A percentile compares a stretch with the other conserved stretches of the same genome.
These are phyloP conservation scores for Botryotinia calthae DNA, from an alignment of 2,329 filamentous ascomycete species.

Conservation along the genomic window DNA sequence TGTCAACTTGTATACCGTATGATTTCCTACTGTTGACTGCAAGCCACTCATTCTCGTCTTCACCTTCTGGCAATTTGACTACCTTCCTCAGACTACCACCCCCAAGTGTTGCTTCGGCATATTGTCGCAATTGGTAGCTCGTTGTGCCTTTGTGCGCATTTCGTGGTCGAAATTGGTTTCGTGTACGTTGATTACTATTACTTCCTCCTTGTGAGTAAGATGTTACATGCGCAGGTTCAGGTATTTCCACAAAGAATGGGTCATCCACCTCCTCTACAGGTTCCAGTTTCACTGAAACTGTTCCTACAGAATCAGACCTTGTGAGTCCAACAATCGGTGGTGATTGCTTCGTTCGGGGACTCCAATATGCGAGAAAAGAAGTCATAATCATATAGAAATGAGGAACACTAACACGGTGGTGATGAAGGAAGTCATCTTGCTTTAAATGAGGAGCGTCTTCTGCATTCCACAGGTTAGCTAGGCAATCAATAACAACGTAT, in stretches of 20 bases:
- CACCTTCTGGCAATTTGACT: conserved; percentile 93
- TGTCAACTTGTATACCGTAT: not conserved
- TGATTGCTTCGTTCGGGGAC: conserved; percentile 5
- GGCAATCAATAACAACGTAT: conserved; percentile 20
- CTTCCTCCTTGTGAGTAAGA: conserved; percentile 39
- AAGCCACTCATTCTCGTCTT: conserved; percentile 97
- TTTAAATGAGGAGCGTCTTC: conserved; percentile 24
- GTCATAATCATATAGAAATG: conserved; percentile 36
- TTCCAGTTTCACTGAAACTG: conserved; percentile 25
- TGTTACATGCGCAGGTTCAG: conserved; percentile 40
- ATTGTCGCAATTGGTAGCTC: conserved; percentile 93
- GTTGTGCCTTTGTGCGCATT: conserved; percentile 80
- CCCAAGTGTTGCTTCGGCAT: conserved; percentile 94
- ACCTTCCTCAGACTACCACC: conserved; percentile 94
- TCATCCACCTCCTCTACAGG: conserved; percentile 23
- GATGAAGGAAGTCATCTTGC: conserved; percentile 72
- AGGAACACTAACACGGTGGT: conserved; percentile 70
- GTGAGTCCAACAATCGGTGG: not conserved
- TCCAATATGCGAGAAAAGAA: conserved; percentile 38
- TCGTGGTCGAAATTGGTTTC: conserved; percentile 88
- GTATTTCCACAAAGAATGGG: conserved; percentile 42
- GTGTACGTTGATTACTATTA: conserved; percentile 76
- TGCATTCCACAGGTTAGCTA: conserved; percentile 37
- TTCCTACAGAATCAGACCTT: conserved; percentile 34
- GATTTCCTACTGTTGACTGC: conserved; percentile 80